Evolutionary conservation across 805 yeast species (phyloP), one percentile per base, ranked within the genome.

Genomic region (Pichia insulana): DNA sequence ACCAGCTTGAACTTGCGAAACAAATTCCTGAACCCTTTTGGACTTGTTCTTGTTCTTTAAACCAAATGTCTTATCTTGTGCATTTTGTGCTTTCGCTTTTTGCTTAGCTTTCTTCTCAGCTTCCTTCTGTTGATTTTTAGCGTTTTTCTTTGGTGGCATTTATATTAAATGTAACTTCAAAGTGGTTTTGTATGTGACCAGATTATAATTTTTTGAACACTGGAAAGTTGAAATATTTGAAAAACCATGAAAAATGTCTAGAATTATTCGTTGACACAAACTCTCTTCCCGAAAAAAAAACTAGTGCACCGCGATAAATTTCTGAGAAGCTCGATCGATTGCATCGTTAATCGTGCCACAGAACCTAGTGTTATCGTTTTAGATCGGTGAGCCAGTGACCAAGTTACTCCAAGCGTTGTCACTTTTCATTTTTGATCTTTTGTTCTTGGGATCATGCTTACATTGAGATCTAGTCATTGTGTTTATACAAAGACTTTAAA

Each of bases 31-130:
- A 31, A 90, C 97, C 55, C 82, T 92, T 56, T 90, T 76, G 34
- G 97, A 88, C 60, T 88, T 86, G 67, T 92, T 90, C 63, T 92
- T 92, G 63, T 92, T 92, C 59, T 89, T 92, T 71, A 92, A 70
- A 45, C 98, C 98, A 60, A 92, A 92, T 2, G 97, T 86, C 67
- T 86, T 89, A 65, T 92, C 81, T 27, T 73, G 97, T 48, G 80
- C 80, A 43, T 75, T 69, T 55, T 75, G 70, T 57, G 76, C 75
- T 53, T 69, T 71, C 52, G 74, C 72, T 68, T 82, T 80, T 43
- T 69, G 63, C 56, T 70, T 70, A 41, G 75, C 77, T 66, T 83
- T 83, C 56, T 78, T 77, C 57, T 76, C 76, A 51, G 74, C 78
- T 45, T 67, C 71, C 55, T 72, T 64, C 57, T 72, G 69, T 27